Evolutionary conservation across 2,329 filamentous ascomycete species (phyloP), one percentile per base, ranked within the genome.

Genomic region (Sporothrix mexicana): DNA sequence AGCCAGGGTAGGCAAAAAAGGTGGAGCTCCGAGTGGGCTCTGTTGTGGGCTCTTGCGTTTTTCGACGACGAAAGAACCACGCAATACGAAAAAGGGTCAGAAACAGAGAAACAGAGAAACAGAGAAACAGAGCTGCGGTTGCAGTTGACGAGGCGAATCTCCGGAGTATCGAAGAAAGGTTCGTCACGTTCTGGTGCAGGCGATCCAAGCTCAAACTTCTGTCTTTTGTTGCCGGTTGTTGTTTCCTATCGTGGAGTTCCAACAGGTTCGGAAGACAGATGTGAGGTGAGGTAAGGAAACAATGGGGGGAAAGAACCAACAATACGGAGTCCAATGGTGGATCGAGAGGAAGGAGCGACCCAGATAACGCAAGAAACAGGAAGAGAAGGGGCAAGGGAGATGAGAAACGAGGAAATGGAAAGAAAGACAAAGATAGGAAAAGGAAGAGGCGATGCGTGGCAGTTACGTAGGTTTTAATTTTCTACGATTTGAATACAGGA

Each of bases 191-290:
- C 41, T 59, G 61, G 41, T 57, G 51, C 55, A 68, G 55, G 57
- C 69, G 69, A 57, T 71, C 69, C 57, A 71, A 64, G 69, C 69
- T 71, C 66, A 68, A 61, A 61, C 9, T 51, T 47, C 7, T 36
- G 30, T 36, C 30, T 36, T 36, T 36, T 36, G 30, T 36, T 66
- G 36, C 41, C 15, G 20, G 47, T 71, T 30, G 45, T 25, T 64
- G 69, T 71, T 62, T 71, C 57, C 45, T 71, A 25, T 45, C 59
- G 20, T 49, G 59, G 61, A 66, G 53, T 62, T 36, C 36, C 47
- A 10, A 64, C 20, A 55, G 23, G 51, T 25, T 66, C 70, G 70
- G 70, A 59, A 67, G 61, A 67, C 70, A 59, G 47, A 51, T 36
- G 30, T 36, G 30, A 64, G 43, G 51, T 23, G 41, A 67, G 55